phyloP scores from a whole-genome alignment of 2,329 filamentous ascomycete genomes.

The Exserohilum rostratum region DNA sequence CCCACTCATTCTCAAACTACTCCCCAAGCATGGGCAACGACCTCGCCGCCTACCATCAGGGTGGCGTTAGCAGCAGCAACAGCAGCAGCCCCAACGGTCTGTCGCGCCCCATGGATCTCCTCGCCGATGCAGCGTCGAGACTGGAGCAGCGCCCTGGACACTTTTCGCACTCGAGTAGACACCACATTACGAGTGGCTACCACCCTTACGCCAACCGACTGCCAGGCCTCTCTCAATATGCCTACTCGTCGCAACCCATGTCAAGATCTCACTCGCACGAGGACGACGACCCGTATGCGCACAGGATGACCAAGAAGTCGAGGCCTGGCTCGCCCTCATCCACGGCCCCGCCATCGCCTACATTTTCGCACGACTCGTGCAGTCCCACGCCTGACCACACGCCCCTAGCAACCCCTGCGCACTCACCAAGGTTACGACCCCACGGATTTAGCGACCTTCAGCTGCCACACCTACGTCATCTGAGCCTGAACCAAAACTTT shows the following conservation, averaged over 20 bases:
- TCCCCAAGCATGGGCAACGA: slow-evolving; percentile 64
- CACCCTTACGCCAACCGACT: slow-evolving; percentile 65
- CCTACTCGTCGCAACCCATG: slow-evolving; percentile 84
- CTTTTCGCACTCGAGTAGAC: slow-evolving; percentile 47
- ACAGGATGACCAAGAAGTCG: slow-evolving; percentile 83
- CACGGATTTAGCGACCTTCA: slow-evolving; percentile 74
- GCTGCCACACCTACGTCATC: slow-evolving; percentile 81
- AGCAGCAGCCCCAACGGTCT: slow-evolving; percentile 56
- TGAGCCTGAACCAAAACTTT: slow-evolving; percentile 64
- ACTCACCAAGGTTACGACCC: slow-evolving; percentile 88
- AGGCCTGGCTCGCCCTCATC: slow-evolving; percentile 93
- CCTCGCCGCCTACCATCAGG: slow-evolving; percentile 60
- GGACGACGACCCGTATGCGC: slow-evolving; percentile 78
- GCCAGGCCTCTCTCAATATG: slow-evolving; percentile 55
- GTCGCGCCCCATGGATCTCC: slow-evolving; percentile 67
- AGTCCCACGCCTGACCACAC: slow-evolving; percentile 97
- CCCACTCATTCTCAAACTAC: slow-evolving; percentile 77
- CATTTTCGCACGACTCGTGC: slow-evolving; percentile 92
- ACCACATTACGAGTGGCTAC: slow-evolving; percentile 50
- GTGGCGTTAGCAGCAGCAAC: slow-evolving; percentile 32
- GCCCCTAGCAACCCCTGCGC: slow-evolving; percentile 94
- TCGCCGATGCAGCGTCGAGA: slow-evolving; percentile 72
- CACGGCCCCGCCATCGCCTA: slow-evolving; percentile 92
- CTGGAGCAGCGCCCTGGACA: slow-evolving; percentile 65
- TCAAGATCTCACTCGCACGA: slow-evolving; percentile 84